These are phyloP conservation scores for Hypholoma sublateritium DNA, from an alignment of 768 basidiomycete species.

Conservation along the genomic window DNA sequence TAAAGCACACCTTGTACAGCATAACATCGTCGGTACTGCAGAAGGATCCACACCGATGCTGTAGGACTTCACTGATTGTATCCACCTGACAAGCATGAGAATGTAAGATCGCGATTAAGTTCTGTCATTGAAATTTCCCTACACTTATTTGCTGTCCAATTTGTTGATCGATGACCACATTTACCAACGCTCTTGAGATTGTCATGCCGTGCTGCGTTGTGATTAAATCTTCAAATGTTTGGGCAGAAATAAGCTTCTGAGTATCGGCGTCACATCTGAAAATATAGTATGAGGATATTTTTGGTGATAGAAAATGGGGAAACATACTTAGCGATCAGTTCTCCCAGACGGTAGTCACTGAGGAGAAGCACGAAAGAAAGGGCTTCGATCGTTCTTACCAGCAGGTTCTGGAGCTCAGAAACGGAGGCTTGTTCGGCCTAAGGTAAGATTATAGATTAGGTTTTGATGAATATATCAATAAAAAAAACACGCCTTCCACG, in stretches of 20 bases:
- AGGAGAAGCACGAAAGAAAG: constrained; percentile 91
- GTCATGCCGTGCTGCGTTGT: constrained; percentile 83
- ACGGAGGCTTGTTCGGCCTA: constrained; percentile 84
- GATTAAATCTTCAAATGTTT: constrained; percentile 88
- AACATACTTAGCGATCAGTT: constrained; percentile 78
- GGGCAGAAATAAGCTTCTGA: constrained; percentile 63
- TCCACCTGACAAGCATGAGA: constrained; percentile 67
- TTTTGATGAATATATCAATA: neutral
- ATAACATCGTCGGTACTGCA: constrained; percentile 98
- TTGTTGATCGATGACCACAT: constrained; percentile 96
- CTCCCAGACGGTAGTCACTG: constrained; percentile 87
- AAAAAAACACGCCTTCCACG: constrained; percentile 68
- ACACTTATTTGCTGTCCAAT: constrained; percentile 96
- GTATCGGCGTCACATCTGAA: constrained; percentile 69
- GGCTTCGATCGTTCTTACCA: constrained; percentile 89
- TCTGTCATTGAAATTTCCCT: constrained; percentile 27
- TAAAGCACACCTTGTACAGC: constrained; percentile 77
- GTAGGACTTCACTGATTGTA: constrained; percentile 92
- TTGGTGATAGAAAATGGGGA: neutral
- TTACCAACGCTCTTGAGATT: constrained; percentile 88
- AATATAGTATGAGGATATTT: constrained; percentile 1
- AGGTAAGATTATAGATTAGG: neutral
- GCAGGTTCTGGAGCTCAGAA: constrained; percentile 69
- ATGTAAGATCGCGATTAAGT: neutral
- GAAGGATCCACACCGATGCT: constrained; percentile 94